These are phyloP conservation scores for Handroanthus guayacan DNA, from an alignment of 257 asterid genomes.

Conservation along the genomic window DNA sequence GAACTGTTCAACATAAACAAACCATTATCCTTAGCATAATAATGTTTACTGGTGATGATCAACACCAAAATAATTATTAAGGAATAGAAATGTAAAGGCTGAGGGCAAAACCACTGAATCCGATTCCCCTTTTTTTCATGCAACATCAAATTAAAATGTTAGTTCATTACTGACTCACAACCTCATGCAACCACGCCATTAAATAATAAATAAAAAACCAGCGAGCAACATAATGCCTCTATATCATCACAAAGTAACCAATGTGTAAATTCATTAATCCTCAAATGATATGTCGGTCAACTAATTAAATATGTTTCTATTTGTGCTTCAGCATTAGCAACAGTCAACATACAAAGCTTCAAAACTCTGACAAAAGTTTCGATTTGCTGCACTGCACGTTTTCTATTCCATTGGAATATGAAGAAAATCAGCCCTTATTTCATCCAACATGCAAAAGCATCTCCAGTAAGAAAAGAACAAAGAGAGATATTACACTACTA, in stretches of 20 bases:
- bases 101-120: slow-evolving; percentile 41
- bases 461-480: background rate
- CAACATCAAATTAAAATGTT: slow-evolving; percentile 29
- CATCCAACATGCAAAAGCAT: slow-evolving; percentile 17
- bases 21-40: background rate
- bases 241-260: slow-evolving; percentile 6
- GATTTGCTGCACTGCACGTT: too few species aligned
- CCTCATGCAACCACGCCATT: slow-evolving; percentile 9
- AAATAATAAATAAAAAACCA: background rate
- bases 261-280: background rate
- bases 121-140: slow-evolving; percentile 70
- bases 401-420: too few species aligned
- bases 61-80: too few species aligned
- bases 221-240: background rate
- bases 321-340: background rate
- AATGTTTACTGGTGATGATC: too few species aligned
- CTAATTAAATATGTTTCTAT: background rate
- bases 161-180: background rate
- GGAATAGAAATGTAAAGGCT: slow-evolving; percentile 60
- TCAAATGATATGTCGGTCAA: slow-evolving; percentile 2
- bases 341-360: background rate
- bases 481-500: background rate
- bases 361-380: background rate
- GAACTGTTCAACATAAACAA: background rate
- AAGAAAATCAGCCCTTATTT: background rate